Conservation (phyloP, 352 stramenopile species). For the Phytophthora pini region DNA sequence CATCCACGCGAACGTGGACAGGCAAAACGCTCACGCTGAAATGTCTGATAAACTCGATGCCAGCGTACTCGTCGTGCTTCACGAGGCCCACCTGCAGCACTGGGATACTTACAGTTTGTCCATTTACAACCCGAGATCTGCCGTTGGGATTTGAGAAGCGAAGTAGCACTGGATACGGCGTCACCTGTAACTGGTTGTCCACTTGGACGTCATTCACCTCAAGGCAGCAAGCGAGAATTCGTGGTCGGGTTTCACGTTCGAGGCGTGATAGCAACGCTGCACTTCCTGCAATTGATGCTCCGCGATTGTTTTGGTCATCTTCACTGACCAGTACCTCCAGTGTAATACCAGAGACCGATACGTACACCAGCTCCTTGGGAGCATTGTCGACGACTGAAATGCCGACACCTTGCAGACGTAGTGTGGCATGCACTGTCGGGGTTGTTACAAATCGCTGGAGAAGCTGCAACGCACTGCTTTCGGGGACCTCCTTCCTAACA, state of each 20-base stretch:
- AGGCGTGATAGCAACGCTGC: constrained; percentile 56
- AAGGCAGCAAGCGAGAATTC: constrained; percentile 70
- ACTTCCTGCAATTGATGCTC: constrained; percentile 51
- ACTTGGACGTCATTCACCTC: constrained; percentile 86
- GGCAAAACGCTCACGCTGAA: constrained; percentile 77
- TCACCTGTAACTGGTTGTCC: constrained; percentile 86
- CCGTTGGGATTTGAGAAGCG: constrained; percentile 77
- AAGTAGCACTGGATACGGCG: constrained; percentile 84
- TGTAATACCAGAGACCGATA: constrained; percentile 69
- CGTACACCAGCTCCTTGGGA: constrained; percentile 84
- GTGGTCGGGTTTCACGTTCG: constrained; percentile 59
- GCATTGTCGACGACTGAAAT: constrained; percentile 78
- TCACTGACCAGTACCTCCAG: constrained; percentile 69
- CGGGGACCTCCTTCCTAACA: constrained; percentile 32
- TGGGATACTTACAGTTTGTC: constrained; percentile 63
- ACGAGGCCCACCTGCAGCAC: constrained; percentile 78
- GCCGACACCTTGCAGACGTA: constrained; percentile 77
- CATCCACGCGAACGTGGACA: constrained; percentile 84
- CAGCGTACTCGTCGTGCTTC: constrained; percentile 88
- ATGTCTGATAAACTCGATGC: constrained; percentile 89
- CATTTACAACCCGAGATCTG: constrained; percentile 55
- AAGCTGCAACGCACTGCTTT: constrained; percentile 38
- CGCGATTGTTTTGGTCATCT: constrained; percentile 43
- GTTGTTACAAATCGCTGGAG: constrained; percentile 58
- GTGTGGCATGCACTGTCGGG: constrained; percentile 55